Evolutionary conservation across 2,329 filamentous ascomycete species (phyloP).

Genomic region (Rachicladosporium sp.): DNA sequence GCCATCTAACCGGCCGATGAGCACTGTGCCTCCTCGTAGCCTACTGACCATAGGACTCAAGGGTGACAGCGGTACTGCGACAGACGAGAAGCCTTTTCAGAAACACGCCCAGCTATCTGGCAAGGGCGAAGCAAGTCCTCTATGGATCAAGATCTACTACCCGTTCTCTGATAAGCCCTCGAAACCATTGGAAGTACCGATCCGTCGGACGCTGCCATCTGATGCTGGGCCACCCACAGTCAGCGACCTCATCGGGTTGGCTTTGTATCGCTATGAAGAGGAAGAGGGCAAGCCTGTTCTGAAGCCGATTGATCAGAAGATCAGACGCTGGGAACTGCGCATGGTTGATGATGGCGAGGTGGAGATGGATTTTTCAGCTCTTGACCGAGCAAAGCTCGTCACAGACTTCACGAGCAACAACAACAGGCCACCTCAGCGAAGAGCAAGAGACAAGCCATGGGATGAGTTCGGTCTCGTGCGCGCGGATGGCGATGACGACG

Average conservation of each 20-base stretch:
- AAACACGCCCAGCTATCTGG: slow-evolving; percentile 65
- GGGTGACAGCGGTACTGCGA: slow-evolving; percentile 7
- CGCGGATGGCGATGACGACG: slow-evolving; percentile 56
- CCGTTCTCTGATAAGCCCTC: slow-evolving; percentile 55
- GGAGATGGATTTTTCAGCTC: slow-evolving; percentile 71
- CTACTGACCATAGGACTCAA: slow-evolving; percentile 58
- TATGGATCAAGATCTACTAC: slow-evolving; percentile 65
- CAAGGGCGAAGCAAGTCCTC: slow-evolving; percentile 63
- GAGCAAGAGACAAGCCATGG: slow-evolving; percentile 63
- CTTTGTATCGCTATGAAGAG: slow-evolving; percentile 65
- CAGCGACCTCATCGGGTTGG: slow-evolving; percentile 69
- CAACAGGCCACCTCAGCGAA: slow-evolving; percentile 51
- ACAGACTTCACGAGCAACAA: slow-evolving; percentile 68
- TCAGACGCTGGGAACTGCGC: slow-evolving; percentile 70
- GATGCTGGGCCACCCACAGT: slow-evolving; percentile 56
- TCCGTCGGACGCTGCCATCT: slow-evolving; percentile 56
- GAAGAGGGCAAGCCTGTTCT: slow-evolving; percentile 61
- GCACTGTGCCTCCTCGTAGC: slow-evolving; percentile 57
- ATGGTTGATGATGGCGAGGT: slow-evolving; percentile 80
- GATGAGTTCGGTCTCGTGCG: slow-evolving; percentile 73
- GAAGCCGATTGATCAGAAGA: slow-evolving; percentile 53
- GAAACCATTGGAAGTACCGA: slow-evolving; percentile 58
- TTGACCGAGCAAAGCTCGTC: slow-evolving; percentile 62
- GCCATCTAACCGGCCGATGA: slow-evolving; percentile 61
- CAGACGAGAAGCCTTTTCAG: slow-evolving; percentile 57